phyloP scores from a whole-genome alignment of 1,139 yeast species.

The Pichiaceae sp. region DNA sequence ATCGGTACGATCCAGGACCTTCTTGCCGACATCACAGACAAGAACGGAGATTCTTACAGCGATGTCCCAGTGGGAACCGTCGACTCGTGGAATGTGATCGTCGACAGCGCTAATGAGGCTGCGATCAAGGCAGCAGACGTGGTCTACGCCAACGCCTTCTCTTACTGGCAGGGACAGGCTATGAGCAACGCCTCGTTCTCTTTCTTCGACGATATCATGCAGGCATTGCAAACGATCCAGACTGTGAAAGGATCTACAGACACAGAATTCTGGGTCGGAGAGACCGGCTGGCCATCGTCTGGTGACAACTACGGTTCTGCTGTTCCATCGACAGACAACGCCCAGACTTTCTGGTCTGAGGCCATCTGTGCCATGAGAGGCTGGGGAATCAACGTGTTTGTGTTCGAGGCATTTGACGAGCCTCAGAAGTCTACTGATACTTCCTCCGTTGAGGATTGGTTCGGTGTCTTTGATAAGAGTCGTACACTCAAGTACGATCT shows the following conservation, averaged over 20 bases:
- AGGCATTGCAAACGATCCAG: conserved; percentile 83
- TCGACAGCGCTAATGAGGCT: conserved; percentile 62
- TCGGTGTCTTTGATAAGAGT: conserved; percentile 76
- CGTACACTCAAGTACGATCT: conserved; percentile 49
- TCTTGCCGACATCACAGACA: conserved; percentile 56
- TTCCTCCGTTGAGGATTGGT: conserved; percentile 78
- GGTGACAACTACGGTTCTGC: conserved; percentile 68
- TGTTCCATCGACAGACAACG: conserved; percentile 63
- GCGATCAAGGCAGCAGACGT: conserved; percentile 77
- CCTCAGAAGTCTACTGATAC: conserved; percentile 89
- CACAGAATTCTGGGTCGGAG: conserved; percentile 90
- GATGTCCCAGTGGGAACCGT: conserved; percentile 81
- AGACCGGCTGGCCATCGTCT: conserved; percentile 96
- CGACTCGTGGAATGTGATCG: conserved; percentile 91
- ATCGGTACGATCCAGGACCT: conserved; percentile 52
- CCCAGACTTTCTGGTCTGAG: conserved; percentile 73
- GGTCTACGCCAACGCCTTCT: conserved; percentile 87
- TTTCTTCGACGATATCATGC: conserved; percentile 93
- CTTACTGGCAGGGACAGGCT: conserved; percentile 98
- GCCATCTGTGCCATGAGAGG: conserved; percentile 89
- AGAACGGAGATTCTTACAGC: conserved; percentile 68
- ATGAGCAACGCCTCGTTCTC: conserved; percentile 74
- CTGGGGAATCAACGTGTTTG: conserved; percentile 90
- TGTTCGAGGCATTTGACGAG: conserved; percentile 92
- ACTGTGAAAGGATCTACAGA: conserved; percentile 77